Evolutionary conservation across 83 land plant genomes (phyloP).

Genomic region (Picea abies): DNA sequence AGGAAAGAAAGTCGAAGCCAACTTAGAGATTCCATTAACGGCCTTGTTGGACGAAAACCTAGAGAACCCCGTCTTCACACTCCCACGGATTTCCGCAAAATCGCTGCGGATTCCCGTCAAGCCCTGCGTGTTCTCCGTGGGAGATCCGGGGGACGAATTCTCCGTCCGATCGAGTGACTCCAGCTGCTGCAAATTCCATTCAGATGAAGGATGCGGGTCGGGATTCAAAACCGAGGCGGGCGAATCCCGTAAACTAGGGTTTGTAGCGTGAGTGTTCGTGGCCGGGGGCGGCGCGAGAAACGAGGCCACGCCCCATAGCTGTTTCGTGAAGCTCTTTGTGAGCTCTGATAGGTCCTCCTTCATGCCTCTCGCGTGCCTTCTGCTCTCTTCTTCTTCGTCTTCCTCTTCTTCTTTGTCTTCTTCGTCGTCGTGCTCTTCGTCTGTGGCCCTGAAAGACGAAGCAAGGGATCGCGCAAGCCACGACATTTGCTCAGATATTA

Average conservation of each 20-base stretch:
- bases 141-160: not conserved
- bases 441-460: slow-evolving; percentile 17
- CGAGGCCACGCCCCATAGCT: slow-evolving; percentile 94
- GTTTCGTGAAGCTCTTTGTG: slow-evolving; percentile 77
- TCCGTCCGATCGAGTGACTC: not conserved
- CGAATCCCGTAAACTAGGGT: no score
- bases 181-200: not conserved
- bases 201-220: not conserved
- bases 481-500: slow-evolving; percentile 28
- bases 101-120: slow-evolving; percentile 34
- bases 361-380: slow-evolving; percentile 44
- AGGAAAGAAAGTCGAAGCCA: no score
- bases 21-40: no score
- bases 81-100: no score
- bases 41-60: no score
- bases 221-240: no score
- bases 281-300: slow-evolving; percentile 92
- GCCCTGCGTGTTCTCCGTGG: slow-evolving; percentile 12
- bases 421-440: slow-evolving; percentile 23
- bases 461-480: slow-evolving; percentile 66
- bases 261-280: not conserved
- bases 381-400: not conserved
- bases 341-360: slow-evolving; percentile 82
- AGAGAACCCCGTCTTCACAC: no score
- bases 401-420: slow-evolving; percentile 22